Evolutionary conservation across 805 yeast species (phyloP).

Genomic region (Saccharomycopsis sp.): DNA sequence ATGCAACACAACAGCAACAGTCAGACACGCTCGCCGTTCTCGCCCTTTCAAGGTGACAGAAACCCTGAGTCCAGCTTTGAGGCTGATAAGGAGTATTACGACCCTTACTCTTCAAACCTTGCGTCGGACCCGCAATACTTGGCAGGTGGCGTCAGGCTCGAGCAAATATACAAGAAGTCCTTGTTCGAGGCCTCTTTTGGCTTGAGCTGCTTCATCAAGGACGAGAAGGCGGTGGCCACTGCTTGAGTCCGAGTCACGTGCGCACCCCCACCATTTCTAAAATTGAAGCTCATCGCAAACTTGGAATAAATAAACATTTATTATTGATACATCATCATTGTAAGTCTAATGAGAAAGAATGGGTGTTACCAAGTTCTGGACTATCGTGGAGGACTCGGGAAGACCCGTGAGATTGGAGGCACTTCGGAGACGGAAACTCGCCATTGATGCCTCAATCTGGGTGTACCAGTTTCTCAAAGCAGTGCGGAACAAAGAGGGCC

Average conservation of each 20-base stretch:
- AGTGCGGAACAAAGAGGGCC: conserved; percentile 76
- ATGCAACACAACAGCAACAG: conserved; percentile 23
- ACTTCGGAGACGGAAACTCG: conserved; percentile 65
- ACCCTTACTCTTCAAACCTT: conserved; percentile 51
- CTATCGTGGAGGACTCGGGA: conserved; percentile 79
- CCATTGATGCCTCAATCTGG: conserved; percentile 99
- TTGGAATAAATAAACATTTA: no score
- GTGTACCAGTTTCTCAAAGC: conserved; percentile 94
- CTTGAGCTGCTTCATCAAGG: conserved; percentile 67
- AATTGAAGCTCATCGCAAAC: no score
- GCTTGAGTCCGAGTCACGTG: no score
- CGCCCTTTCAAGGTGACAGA: conserved; percentile 91
- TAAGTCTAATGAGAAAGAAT: conserved; percentile 29
- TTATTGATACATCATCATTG: no score
- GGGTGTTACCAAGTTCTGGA: conserved; percentile 98
- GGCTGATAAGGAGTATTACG: conserved; percentile 41
- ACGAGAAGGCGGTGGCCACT: conserved; percentile 45
- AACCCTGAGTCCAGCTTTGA: conserved; percentile 33
- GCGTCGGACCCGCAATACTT: conserved; percentile 52
- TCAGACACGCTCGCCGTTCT: conserved; percentile 52
- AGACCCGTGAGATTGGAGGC: conserved; percentile 86
- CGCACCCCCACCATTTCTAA: no score
- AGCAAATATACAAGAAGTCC: conserved; percentile 62
- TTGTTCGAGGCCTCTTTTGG: conserved; percentile 88
- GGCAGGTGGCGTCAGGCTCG: conserved; percentile 81